These are phyloP conservation scores for Antrodiella citrinella DNA, from an alignment of 768 basidiomycete species.

Conservation along the genomic window DNA sequence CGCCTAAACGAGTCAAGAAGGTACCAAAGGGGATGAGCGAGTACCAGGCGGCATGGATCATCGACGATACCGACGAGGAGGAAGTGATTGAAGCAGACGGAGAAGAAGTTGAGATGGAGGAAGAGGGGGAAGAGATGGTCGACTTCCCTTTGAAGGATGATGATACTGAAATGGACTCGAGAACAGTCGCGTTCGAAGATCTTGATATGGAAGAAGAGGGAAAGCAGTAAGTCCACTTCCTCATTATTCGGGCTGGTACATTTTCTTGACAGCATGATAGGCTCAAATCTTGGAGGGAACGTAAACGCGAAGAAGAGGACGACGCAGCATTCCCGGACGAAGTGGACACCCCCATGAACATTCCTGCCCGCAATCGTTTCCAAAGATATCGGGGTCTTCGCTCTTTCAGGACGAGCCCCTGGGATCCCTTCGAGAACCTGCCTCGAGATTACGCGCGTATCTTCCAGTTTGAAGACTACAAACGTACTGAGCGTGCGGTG, in stretches of 20 bases:
- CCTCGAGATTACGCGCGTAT: conserved; percentile 91
- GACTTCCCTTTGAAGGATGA: conserved; percentile 47
- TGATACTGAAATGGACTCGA: conserved; percentile 46
- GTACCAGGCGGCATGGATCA: conserved; percentile 95
- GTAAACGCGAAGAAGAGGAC: conserved; percentile 68
- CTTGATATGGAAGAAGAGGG: conserved; percentile 81
- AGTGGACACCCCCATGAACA: conserved; percentile 85
- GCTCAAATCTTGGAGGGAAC: conserved; percentile 59
- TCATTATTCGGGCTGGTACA: conserved; percentile 3
- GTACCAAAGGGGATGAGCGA: conserved; percentile 95
- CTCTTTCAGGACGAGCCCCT: conserved; percentile 91
- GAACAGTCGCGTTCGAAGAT: conserved; percentile 59
- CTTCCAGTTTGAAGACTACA: conserved; percentile 96
- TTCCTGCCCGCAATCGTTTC: conserved; percentile 74
- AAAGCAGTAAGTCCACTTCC: conserved; percentile 53
- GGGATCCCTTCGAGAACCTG: conserved; percentile 96
- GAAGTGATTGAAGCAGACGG: conserved; percentile 26
- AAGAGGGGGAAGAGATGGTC: conserved; percentile 56
- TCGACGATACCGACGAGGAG: conserved; percentile 62
- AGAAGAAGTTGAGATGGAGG: conserved; percentile 23
- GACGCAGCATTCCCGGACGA: conserved; percentile 93
- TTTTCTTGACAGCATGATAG: conserved; percentile 27
- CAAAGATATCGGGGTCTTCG: conserved; percentile 87
- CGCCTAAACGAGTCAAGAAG: conserved; percentile 70
- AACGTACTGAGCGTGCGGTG: conserved; percentile 69